These are phyloP conservation scores for Leucocoprinus birnbaumii DNA, from an alignment of 768 basidiomycete genomes.

Conservation along the genomic window DNA sequence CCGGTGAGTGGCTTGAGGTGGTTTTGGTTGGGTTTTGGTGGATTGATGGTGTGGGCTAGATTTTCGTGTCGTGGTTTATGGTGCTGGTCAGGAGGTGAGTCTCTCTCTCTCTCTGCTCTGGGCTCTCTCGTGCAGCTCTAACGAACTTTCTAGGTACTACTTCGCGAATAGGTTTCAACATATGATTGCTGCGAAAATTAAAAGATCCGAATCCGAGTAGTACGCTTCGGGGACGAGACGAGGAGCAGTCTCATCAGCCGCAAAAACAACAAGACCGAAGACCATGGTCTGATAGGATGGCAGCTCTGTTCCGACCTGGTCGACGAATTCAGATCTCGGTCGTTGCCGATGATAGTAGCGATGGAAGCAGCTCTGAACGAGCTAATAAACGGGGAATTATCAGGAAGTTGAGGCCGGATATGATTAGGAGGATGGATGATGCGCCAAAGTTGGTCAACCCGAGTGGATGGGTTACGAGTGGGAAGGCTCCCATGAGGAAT, in stretches of 20 bases:
- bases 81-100: constrained; percentile 72
- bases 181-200: constrained; percentile 45
- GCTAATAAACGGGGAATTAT: constrained; percentile 20
- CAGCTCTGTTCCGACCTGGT: constrained; percentile 14
- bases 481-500: constrained; percentile 18
- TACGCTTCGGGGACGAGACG: constrained; percentile 16
- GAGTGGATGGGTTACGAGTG: constrained; percentile 66
- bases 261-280: constrained; percentile 9
- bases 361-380: constrained; percentile 2
- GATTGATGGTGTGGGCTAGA: constrained; percentile 33
- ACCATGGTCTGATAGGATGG: constrained; percentile 22
- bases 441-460: constrained; percentile 71
- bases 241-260: constrained; percentile 9
- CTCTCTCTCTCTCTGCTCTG: not conserved
- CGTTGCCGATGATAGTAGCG: constrained; percentile 12
- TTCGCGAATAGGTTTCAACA: constrained; percentile 68
- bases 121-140: not conserved
- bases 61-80: constrained; percentile 80
- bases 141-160: constrained; percentile 44
- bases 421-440: constrained; percentile 75
- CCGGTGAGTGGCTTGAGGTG: constrained; percentile 57
- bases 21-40: not conserved
- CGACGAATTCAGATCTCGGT: constrained; percentile 2
- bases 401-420: constrained; percentile 55
- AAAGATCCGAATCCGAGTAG: constrained; percentile 17